phyloP scores from a whole-genome alignment of 73 alveolate genomes.

The Uronychia binucleata region DNA sequence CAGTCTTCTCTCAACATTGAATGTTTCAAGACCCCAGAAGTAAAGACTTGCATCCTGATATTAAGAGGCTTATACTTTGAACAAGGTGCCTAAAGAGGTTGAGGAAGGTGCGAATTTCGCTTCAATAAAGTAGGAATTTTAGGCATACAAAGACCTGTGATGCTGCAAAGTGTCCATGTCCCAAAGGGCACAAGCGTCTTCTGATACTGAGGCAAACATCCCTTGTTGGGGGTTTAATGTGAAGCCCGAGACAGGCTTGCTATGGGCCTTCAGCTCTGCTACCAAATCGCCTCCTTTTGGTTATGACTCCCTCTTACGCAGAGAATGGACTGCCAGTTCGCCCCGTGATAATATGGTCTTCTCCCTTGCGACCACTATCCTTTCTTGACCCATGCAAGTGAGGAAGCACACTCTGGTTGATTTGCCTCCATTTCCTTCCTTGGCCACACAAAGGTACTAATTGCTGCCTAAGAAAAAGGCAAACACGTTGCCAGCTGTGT shows the following conservation, averaged over 20 bases:
- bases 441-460: conserved; percentile 4
- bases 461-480: conserved; percentile 12
- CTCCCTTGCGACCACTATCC: background rate
- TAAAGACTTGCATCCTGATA: conserved; percentile 26
- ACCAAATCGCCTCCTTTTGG: conserved; percentile 29
- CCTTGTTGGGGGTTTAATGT: conserved; percentile 1
- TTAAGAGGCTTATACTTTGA: background rate
- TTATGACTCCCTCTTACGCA: conserved; percentile 6
- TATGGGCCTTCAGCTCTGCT: conserved; percentile 26
- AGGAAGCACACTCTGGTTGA: conserved; percentile 1
- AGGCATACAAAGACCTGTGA: conserved; percentile 19
- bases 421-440: background rate
- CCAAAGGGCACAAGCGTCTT: conserved; percentile 39
- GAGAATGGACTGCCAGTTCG: background rate
- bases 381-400: conserved; percentile 10
- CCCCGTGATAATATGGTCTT: conserved; percentile 2
- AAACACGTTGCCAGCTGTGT: conserved; percentile 30
- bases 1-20: background rate
- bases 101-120: conserved; percentile 23
- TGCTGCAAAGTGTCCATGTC: background rate
- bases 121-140: conserved; percentile 7
- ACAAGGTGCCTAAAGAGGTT: conserved; percentile 11
- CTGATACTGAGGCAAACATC: conserved; percentile 10
- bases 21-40: conserved; percentile 27
- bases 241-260: background rate